Conservation (phyloP, 2,329 filamentous ascomycete genomes). For the Aurifilum marmelostoma region DNA sequence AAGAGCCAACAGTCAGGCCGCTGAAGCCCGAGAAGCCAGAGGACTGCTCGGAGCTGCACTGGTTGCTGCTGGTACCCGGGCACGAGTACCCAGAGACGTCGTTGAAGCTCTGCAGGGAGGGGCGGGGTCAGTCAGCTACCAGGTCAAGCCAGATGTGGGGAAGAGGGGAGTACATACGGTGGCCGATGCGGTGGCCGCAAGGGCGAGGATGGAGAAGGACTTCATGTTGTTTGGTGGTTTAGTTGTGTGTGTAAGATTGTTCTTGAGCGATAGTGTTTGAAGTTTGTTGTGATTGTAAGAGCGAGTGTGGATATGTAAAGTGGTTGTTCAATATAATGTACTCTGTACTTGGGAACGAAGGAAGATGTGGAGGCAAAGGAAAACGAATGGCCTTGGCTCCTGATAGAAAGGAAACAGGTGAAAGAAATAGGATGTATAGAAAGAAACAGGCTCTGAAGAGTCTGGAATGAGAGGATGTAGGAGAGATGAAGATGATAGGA, state of each 20-base stretch:
- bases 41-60: constrained; percentile 72
- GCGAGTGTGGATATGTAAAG: constrained; percentile 19
- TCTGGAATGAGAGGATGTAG: not conserved
- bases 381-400: constrained; percentile 62
- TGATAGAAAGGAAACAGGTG: constrained; percentile 40
- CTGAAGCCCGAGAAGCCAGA: constrained; percentile 62
- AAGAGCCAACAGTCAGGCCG: constrained; percentile 59
- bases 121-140: constrained; percentile 26
- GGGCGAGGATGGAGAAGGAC: constrained; percentile 50
- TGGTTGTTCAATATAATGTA: constrained; percentile 20
- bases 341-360: constrained; percentile 32
- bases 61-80: constrained; percentile 75
- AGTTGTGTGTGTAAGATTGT: constrained; percentile 21
- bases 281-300: constrained; percentile 2
- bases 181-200: constrained; percentile 56
- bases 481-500: constrained; percentile 31
- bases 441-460: constrained; percentile 17
- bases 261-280: constrained; percentile 17
- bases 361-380: constrained; percentile 49
- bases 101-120: constrained; percentile 29
- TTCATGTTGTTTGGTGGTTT: constrained; percentile 54
- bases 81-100: constrained; percentile 59
- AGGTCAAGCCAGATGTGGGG: not conserved
- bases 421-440: constrained; percentile 25
- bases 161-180: constrained; percentile 41